A percentile compares a stretch with the other conserved stretches of the same genome.
Evolutionary conservation across 108 stramenopile genomes (phyloP).

Genomic region (Nitzschia sp.): DNA sequence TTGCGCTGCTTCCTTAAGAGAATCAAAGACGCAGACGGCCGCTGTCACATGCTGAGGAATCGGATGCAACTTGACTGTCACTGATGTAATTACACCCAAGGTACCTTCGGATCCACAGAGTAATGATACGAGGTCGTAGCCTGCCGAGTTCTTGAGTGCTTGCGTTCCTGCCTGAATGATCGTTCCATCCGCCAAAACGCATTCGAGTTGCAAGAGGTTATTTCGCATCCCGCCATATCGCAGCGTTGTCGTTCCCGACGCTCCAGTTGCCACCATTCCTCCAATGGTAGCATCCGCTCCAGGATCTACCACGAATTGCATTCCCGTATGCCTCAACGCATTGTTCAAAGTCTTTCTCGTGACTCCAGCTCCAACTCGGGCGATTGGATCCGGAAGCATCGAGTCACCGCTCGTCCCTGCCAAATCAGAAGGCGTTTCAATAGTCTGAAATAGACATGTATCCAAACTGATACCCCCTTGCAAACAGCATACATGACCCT

Average conservation of each 20-base stretch:
- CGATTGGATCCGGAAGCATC: slow-evolving; percentile 51
- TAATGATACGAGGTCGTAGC: slow-evolving; percentile 88
- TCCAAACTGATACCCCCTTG: slow-evolving; percentile 69
- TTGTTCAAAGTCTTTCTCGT: slow-evolving; percentile 73
- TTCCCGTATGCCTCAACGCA: slow-evolving; percentile 77
- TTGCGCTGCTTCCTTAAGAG: slow-evolving; percentile 66
- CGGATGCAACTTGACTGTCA: slow-evolving; percentile 88
- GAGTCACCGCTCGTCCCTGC: not conserved
- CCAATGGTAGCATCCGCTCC: slow-evolving; percentile 96
- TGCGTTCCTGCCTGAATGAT: slow-evolving; percentile 57
- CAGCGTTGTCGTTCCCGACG: slow-evolving; percentile 95
- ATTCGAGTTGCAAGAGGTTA: slow-evolving; percentile 83
- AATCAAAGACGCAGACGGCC: slow-evolving; percentile 77
- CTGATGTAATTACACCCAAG: slow-evolving; percentile 82
- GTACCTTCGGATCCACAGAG: slow-evolving; percentile 87
- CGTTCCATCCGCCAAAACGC: slow-evolving; percentile 74
- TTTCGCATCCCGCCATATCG: slow-evolving; percentile 95
- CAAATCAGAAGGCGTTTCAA: slow-evolving; percentile 26
- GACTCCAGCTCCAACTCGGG: slow-evolving; percentile 75
- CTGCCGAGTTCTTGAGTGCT: slow-evolving; percentile 84
- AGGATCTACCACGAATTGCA: slow-evolving; percentile 94
- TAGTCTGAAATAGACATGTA: slow-evolving; percentile 54
- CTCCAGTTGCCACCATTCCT: slow-evolving; percentile 82
- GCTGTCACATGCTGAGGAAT: slow-evolving; percentile 69
- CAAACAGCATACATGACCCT: slow-evolving; percentile 85